Evolutionary conservation across 768 basidiomycete species (phyloP).

Genomic region (Auriscalpium microsporum): DNA sequence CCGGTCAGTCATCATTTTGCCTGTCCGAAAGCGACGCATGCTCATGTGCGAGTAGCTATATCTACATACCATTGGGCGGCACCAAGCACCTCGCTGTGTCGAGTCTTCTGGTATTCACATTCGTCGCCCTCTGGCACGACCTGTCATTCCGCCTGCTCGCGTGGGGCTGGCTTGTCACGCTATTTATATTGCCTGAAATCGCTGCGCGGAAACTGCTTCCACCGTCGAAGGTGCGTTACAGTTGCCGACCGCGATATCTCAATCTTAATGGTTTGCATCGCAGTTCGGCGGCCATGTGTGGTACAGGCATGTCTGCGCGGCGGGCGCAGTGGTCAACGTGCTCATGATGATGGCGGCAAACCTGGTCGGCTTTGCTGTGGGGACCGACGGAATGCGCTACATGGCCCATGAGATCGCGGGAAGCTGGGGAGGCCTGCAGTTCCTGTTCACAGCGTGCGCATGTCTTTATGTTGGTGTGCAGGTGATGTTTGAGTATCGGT

Average conservation of each 20-base stretch:
- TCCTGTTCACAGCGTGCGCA: slow-evolving; percentile 48
- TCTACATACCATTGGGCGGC: slow-evolving; percentile 91
- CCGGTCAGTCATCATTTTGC: slow-evolving; percentile 37
- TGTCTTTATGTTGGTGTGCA: slow-evolving; percentile 79
- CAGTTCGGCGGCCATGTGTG: slow-evolving; percentile 64
- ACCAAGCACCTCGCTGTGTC: slow-evolving; percentile 47
- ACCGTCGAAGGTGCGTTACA: slow-evolving; percentile 45
- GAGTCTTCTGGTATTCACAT: slow-evolving; percentile 79
- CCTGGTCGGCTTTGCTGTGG: slow-evolving; percentile 90
- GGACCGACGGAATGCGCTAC: slow-evolving; percentile 67
- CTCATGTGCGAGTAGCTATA: slow-evolving; percentile 50
- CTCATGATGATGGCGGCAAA: slow-evolving; percentile 89
- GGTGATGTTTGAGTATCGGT: slow-evolving; percentile 96
- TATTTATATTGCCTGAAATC: slow-evolving; percentile 88
- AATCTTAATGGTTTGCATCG: background rate
- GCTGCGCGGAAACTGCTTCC: slow-evolving; percentile 53
- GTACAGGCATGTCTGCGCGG: slow-evolving; percentile 81
- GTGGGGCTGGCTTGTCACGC: slow-evolving; percentile 93
- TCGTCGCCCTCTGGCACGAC: slow-evolving; percentile 98
- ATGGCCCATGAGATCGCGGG: slow-evolving; percentile 56
- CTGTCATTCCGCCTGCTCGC: slow-evolving; percentile 78
- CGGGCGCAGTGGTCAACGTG: slow-evolving; percentile 78
- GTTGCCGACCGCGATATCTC: background rate
- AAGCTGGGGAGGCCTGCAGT: slow-evolving; percentile 61
- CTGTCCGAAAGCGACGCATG: background rate